phyloP scores from a whole-genome alignment of 139 green algal species.

The Chlamydomonas sp. region DNA sequence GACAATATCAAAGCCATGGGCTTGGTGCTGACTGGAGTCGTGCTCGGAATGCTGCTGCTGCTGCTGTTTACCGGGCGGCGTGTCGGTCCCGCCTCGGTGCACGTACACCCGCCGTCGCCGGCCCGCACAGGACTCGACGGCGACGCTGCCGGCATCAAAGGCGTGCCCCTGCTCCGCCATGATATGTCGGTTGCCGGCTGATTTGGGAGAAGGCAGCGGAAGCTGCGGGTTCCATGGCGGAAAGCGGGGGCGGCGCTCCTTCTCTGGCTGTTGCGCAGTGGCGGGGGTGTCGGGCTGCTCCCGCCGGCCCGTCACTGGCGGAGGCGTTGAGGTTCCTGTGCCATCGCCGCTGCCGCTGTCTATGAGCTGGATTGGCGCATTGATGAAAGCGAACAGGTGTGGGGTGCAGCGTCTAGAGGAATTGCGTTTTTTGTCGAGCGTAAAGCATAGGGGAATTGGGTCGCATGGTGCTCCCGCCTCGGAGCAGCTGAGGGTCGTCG shows the following conservation, averaged over 20 bases:
- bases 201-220: not conserved
- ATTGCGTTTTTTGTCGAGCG: not conserved
- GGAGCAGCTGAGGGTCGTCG: too few relatives aligned
- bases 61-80: not conserved
- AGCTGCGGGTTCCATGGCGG: constrained; percentile 1
- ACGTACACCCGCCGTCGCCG: constrained; percentile 26
- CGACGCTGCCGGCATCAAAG: not conserved
- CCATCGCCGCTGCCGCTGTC: too few relatives aligned
- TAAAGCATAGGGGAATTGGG: not conserved
- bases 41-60: not conserved
- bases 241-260: not conserved
- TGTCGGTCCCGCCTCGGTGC: not conserved
- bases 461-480: too few relatives aligned
- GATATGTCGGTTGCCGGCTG: constrained; percentile 8
- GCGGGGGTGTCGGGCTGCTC: too few relatives aligned
- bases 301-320: too few relatives aligned
- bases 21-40: not conserved
- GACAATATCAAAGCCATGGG: constrained; percentile 59
- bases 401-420: not conserved
- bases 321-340: too few relatives aligned
- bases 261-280: not conserved
- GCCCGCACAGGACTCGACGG: constrained; percentile 9
- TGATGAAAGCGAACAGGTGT: constrained; percentile 2
- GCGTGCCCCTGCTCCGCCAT: constrained; percentile 1
- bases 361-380: not conserved